phyloP scores from a whole-genome alignment of 129 eudicot genomes.

The Arctium lappa region DNA sequence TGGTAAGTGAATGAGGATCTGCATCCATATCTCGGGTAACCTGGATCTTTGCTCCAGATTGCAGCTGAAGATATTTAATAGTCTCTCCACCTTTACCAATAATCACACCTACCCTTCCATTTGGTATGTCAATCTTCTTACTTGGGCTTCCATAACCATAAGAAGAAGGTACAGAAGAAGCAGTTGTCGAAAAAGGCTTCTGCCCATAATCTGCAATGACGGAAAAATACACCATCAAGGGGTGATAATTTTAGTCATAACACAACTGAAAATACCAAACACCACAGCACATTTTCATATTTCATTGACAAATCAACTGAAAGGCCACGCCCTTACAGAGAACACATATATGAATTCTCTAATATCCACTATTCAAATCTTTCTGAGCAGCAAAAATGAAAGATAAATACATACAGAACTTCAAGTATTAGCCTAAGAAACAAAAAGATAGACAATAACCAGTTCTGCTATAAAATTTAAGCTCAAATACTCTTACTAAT shows the following conservation, averaged over 20 bases:
- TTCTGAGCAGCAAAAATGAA: background rate
- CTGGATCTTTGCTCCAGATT: constrained; percentile 96
- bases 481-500: background rate
- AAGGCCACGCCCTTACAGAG: background rate
- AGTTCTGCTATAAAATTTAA: background rate
- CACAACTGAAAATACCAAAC: background rate
- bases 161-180: constrained; percentile 34
- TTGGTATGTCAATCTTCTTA: constrained; percentile 88
- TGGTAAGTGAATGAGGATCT: constrained; percentile 61
- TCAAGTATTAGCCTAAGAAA: background rate
- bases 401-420: background rate
- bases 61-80: constrained; percentile 78
- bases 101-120: constrained; percentile 96
- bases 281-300: background rate
- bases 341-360: background rate
- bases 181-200: constrained; percentile 35
- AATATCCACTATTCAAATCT: background rate
- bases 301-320: background rate
- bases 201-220: constrained; percentile 53
- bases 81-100: constrained; percentile 98
- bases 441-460: background rate
- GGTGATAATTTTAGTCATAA: background rate
- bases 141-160: constrained; percentile 63
- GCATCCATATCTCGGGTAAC: constrained; percentile 90
- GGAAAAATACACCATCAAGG: background rate